These are phyloP conservation scores for Collybia mongolica DNA, from an alignment of 768 basidiomycete species.

Conservation along the genomic window DNA sequence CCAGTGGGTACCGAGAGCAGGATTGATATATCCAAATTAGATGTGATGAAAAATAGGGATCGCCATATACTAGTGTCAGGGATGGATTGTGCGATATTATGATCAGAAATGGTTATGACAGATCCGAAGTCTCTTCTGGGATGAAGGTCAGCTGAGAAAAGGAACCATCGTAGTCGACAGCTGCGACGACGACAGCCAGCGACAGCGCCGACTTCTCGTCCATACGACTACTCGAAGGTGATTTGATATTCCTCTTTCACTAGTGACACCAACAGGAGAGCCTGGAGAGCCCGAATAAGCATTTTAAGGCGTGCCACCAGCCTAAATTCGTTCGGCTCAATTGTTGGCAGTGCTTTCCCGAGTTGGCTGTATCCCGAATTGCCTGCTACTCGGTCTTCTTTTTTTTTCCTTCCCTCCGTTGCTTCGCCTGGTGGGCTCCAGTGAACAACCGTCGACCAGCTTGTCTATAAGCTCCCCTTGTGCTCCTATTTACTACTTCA, in stretches of 20 bases:
- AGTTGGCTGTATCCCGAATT: conserved; percentile 8
- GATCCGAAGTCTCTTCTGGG: conserved; percentile 17
- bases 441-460: conserved; percentile 7
- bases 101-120: conserved; percentile 18
- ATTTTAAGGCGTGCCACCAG: neutral
- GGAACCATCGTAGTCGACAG: conserved; percentile 3
- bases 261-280: too few relatives aligned
- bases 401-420: conserved; percentile 18
- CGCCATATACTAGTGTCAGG: conserved; percentile 9
- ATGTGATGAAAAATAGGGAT: conserved; percentile 13
- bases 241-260: too few relatives aligned
- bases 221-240: too few relatives aligned
- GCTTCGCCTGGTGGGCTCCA: conserved; percentile 3
- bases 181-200: conserved; percentile 7
- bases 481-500: conserved; percentile 21
- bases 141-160: conserved; percentile 20
- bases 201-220: neutral
- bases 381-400: conserved; percentile 16
- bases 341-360: conserved; percentile 8
- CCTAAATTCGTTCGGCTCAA: conserved; percentile 7
- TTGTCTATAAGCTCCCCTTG: conserved; percentile 11
- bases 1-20: too few relatives aligned
- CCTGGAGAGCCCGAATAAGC: neutral
- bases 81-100: conserved; percentile 11
- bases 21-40: too few relatives aligned